A percentile compares a stretch with the other conserved stretches of the same genome.
These are phyloP conservation scores for Sicyos baderoa DNA, from an alignment of 306 rosid species.

Conservation along the genomic window DNA sequence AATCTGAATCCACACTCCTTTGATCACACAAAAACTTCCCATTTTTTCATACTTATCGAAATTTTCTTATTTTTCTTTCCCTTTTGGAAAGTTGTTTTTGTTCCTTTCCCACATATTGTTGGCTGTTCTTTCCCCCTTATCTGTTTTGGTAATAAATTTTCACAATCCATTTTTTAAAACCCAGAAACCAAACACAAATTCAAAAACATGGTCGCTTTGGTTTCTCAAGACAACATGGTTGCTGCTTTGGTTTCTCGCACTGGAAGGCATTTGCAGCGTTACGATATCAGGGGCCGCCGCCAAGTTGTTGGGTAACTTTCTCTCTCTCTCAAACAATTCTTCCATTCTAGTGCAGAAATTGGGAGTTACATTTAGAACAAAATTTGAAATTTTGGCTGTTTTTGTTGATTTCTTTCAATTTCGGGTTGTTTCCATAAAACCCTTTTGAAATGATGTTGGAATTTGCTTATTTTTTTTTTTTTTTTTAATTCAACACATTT, in stretches of 20 bases:
- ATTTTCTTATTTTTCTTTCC: background rate
- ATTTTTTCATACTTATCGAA: background rate
- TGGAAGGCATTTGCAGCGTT: constrained; percentile 84
- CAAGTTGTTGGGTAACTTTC: constrained; percentile 88
- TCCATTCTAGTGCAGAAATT: background rate
- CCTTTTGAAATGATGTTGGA: background rate
- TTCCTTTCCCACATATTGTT: constrained; percentile 1
- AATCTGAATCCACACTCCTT: constrained; percentile 14
- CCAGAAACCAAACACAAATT: constrained; percentile 5
- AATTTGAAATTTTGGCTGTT: background rate
- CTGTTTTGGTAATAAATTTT: background rate
- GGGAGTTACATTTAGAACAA: background rate
- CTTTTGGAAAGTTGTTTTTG: constrained; percentile 17
- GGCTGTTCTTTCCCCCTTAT: background rate
- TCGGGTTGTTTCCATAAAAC: background rate
- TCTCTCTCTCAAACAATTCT: background rate
- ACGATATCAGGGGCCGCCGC: constrained; percentile 63
- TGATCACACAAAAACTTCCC: background rate
- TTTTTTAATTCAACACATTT: too few relatives aligned
- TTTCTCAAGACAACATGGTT: constrained; percentile 53
- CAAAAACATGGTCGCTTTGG: constrained; percentile 46
- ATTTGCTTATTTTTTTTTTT: too few relatives aligned
- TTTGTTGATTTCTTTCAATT: background rate
- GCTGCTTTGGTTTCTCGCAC: constrained; percentile 82
- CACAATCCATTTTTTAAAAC: background rate